Evolutionary conservation across 345 rosid genomes (phyloP).

Genomic region (Eucalyptus tenuipes): DNA sequence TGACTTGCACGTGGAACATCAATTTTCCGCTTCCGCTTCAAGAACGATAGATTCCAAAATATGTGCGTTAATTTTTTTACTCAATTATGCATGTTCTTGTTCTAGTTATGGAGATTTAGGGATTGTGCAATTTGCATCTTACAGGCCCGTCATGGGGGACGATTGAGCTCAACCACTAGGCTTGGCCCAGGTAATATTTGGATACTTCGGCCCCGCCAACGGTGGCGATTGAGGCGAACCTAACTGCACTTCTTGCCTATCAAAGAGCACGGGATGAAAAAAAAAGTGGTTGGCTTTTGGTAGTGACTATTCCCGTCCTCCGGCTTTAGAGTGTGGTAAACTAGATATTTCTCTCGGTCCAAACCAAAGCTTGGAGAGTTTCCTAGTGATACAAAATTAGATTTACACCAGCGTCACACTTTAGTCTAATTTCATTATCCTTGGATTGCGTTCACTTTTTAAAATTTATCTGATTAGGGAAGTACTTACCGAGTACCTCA

Average conservation of each 20-base stretch:
- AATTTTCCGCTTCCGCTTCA: too few relatives aligned
- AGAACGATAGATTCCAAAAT: too few relatives aligned
- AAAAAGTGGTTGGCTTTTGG: not conserved
- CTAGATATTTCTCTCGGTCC: not conserved
- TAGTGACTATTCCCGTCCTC: not conserved
- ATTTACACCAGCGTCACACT: not conserved
- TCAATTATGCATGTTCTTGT: too few relatives aligned
- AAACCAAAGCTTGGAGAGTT: not conserved
- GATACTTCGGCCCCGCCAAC: not conserved
- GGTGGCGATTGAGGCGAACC: rapidly evolving
- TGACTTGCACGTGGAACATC: too few relatives aligned
- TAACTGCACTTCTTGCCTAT: not conserved
- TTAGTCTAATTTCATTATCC: not conserved
- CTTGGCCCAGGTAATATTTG: not conserved
- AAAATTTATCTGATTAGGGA: not conserved
- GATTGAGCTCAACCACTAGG: rapidly evolving
- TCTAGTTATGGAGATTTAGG: too few relatives aligned
- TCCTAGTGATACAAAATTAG: not conserved
- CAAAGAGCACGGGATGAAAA: not conserved
- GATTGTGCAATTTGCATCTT: too few relatives aligned
- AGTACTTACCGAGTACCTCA: not conserved
- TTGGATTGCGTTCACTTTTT: not conserved
- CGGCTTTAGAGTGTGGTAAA: not conserved
- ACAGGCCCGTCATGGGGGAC: rapidly evolving
- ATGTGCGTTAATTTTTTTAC: too few relatives aligned